A percentile compares a stretch with the other conserved stretches of the same genome.
These are phyloP conservation scores for Alternaria arbusti DNA, from an alignment of 2,329 filamentous ascomycete genomes.

Conservation along the genomic window DNA sequence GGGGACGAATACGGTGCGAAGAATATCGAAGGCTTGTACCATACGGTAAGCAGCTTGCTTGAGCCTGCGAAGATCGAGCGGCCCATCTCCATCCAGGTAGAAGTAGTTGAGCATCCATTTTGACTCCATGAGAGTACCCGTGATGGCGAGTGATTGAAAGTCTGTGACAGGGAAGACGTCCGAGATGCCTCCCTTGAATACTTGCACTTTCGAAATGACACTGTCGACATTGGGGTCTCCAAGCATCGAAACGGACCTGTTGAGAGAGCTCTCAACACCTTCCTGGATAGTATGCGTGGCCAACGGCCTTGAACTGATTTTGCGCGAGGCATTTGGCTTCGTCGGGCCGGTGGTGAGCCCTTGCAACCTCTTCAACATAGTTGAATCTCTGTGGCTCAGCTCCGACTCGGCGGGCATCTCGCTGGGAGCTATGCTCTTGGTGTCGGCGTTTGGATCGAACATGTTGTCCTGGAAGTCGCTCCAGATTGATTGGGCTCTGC, in stretches of 20 bases:
- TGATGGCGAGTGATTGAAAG: conserved; percentile 44
- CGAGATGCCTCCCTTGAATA: conserved; percentile 45
- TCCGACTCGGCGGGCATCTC: conserved; percentile 17
- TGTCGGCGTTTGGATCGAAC: conserved; percentile 33
- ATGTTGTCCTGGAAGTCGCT: conserved; percentile 40
- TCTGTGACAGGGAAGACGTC: conserved; percentile 44
- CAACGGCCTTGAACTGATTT: conserved; percentile 21
- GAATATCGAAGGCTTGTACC: conserved; percentile 43
- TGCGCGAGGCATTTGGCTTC: conserved; percentile 15
- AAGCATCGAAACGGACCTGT: conserved; percentile 39
- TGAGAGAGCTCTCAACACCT: conserved; percentile 16
- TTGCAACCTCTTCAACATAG: conserved; percentile 37
- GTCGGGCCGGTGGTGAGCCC: conserved; percentile 19
- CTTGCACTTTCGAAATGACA: conserved; percentile 44
- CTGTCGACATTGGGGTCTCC: conserved; percentile 44
- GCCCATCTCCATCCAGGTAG: conserved; percentile 39
- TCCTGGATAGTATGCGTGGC: conserved; percentile 38
- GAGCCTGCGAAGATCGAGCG: conserved; percentile 39
- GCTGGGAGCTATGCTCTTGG: conserved; percentile 9
- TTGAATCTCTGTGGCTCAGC: conserved; percentile 14
- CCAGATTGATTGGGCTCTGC: conserved; percentile 32
- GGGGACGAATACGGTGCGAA: conserved; percentile 45
- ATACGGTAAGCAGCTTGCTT: conserved; percentile 41
- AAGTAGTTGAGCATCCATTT: conserved; percentile 48
- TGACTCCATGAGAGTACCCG: conserved; percentile 41